Base-by-base conservation (phyloP, 306 rosid genomes). In the Lathyrus tuberosus region DNA sequence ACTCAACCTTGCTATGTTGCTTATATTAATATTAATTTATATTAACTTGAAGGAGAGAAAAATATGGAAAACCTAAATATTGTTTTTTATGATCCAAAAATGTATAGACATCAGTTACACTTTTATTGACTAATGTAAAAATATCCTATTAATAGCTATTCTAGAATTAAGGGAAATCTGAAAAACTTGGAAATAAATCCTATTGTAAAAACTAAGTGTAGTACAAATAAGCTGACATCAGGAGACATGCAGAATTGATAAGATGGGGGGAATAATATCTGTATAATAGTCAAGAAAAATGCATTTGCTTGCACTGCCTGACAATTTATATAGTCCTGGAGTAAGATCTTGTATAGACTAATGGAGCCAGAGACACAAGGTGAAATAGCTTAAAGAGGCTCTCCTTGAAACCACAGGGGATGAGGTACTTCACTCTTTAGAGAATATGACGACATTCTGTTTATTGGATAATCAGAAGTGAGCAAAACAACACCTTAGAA, bases 121-220 rank as follows among this genome's bases (percentile, higher is more conserved):
- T 35, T 61, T 61, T 37, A 61, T 35, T 35, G 28, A 15, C 65
- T 10, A 61, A 37, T 15, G 16, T 37, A 18, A 22, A 5, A 17
- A 63, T 20, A 20, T 40, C 18, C 37, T 63, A 63, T 41, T 22
- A 42, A 22, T 40, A 18, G 13, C n/a, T 33, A 31, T 62, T 62
- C 48, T 62, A 62, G 30, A 61, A 16, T 61, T 61, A 35, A 35
- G 24, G 65, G 15, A 62, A 62, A 38, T 62, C 30, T 40, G 4
- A 18, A 62, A 62, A 62, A 62, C 35, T 10, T 4, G 10, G 66
- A 62, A 62, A 16, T 62, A 62, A 62, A 62, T 37, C 31, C 31
- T 37, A 37, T 18, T 62, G 12, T 37, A 12, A 59, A 13, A 57
- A 33, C n/a, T 30, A 57, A 14, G 37, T 40, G 30, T 6, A 26